Evolutionary conservation across 2,329 filamentous ascomycete species (phyloP), one percentile per base, ranked within the genome.

Genomic region (Lithohypha guttulata): DNA sequence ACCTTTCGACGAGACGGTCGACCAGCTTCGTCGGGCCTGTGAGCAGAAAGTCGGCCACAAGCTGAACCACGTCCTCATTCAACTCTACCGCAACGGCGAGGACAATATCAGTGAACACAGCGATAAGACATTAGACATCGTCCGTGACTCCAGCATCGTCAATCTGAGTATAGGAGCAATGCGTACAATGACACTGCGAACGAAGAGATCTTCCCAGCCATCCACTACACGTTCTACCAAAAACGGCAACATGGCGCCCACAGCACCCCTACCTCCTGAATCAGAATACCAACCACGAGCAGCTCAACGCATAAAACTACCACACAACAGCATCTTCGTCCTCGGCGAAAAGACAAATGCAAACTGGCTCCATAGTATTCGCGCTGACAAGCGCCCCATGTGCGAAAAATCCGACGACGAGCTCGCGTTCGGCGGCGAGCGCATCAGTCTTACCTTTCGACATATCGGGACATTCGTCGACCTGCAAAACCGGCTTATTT

Each of bases 31-130:
- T 43, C 58, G 63, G 10, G 70, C 72, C 39, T 79, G 85, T 0
- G 84, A 94, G 57, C 68, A 71, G 41, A 65, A 75, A 11, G 69
- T 93, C 1, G 81, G 83, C 0, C 91, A 96, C 53, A 65, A 74
- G 1, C 62, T 98, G 28, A 98, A 98, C 53, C 91, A 98, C 56
- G 87, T 79, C 1, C 65, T 98, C 33, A 93, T 98, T 31, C 91
- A 98, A 55, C 74, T 86, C 42, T 98, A 98, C 55, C 83, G 91
- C n/a, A 72, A 73, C 50, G 84, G 89, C 2, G 77, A 75, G 33
- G 91, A 98, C 60, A 85, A 85, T 56, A 98, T 98, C 46, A 91
- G 84, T 1, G 91, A 98, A 56, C 91, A 98, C 55, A 93, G 85
- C 26, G 91, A 98, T 58, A 98, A 98, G 63, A 94, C 89, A 0